Conservation (phyloP, 2,329 filamentous ascomycete genomes). For the Hymenoscyphus albidus region DNA sequence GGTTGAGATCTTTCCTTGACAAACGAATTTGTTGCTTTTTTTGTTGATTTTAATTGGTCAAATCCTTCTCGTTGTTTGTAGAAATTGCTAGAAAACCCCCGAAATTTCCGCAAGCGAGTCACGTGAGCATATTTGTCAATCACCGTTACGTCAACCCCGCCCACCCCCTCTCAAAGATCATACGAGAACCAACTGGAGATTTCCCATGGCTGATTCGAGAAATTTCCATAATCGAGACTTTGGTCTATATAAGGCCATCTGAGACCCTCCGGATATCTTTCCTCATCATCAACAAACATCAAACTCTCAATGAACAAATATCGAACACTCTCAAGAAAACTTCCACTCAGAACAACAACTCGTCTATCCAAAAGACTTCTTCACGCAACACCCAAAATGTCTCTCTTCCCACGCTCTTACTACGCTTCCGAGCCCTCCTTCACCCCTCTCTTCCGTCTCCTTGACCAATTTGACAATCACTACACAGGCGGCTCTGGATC, state of each 20-base stretch:
- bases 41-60: not conserved
- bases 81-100: not conserved
- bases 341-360: not conserved
- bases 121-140: not conserved
- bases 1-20: not conserved
- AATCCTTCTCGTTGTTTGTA: not conserved
- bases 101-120: not conserved
- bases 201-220: not conserved
- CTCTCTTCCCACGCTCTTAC: constrained; percentile 7
- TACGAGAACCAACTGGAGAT: not conserved
- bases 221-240: not conserved
- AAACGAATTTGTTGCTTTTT: not conserved
- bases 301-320: not conserved
- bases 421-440: constrained; percentile 3
- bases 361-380: not conserved
- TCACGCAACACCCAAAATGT: constrained; percentile 5
- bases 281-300: not conserved
- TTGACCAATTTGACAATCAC: constrained; percentile 7
- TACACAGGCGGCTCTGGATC: not conserved
- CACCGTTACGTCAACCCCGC: not conserved
- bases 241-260: not conserved
- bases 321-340: not conserved
- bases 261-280: not conserved
- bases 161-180: not conserved
- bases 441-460: constrained; percentile 9